Percentiles rank a stretch among this genome's conserved stretches.
phyloP scores from a whole-genome alignment of 768 basidiomycete genomes.

The Tylopilus felleus region DNA sequence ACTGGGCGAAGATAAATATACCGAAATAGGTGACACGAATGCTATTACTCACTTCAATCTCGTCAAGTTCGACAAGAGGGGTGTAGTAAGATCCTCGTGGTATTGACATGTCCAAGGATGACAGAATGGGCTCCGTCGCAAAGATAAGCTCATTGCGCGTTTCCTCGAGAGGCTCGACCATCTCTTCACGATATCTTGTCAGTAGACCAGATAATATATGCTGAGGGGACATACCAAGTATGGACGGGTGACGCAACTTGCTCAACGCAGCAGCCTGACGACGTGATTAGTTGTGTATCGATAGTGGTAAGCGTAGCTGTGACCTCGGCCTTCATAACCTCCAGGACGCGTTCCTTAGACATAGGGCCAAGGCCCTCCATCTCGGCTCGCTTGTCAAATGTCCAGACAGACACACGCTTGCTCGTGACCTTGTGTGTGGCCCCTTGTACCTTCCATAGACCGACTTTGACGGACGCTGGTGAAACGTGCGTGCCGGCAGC shows the following conservation, averaged over 20 bases:
- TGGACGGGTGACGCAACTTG: slow-evolving; percentile 86
- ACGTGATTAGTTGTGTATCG: slow-evolving; percentile 8
- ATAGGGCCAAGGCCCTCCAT: slow-evolving; percentile 63
- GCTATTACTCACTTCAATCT: slow-evolving; percentile 72
- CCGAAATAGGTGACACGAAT: not conserved
- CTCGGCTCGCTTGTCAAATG: slow-evolving; percentile 80
- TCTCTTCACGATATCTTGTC: slow-evolving; percentile 50
- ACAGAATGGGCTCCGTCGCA: slow-evolving; percentile 87
- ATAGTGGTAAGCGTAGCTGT: slow-evolving; percentile 16
- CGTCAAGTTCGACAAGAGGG: slow-evolving; percentile 81
- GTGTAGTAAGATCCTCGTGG: slow-evolving; percentile 55
- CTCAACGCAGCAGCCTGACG: slow-evolving; percentile 77
- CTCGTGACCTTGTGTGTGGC: slow-evolving; percentile 86
- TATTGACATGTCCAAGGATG: slow-evolving; percentile 77
- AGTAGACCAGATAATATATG: not conserved
- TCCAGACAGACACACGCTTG: slow-evolving; percentile 92
- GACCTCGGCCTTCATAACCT: slow-evolving; percentile 90
- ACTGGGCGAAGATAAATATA: slow-evolving; percentile 41
- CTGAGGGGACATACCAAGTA: slow-evolving; percentile 58
- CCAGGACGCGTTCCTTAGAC: slow-evolving; percentile 72
- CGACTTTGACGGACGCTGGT: slow-evolving; percentile 54
- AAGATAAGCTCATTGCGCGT: slow-evolving; percentile 85
- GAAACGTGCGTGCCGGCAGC: slow-evolving; percentile 36
- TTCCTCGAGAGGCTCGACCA: slow-evolving; percentile 97
- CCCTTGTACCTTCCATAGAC: slow-evolving; percentile 85